Evolutionary conservation across 2,329 filamentous ascomycete species (phyloP).

Genomic region (Chaetomiaceae sp.): DNA sequence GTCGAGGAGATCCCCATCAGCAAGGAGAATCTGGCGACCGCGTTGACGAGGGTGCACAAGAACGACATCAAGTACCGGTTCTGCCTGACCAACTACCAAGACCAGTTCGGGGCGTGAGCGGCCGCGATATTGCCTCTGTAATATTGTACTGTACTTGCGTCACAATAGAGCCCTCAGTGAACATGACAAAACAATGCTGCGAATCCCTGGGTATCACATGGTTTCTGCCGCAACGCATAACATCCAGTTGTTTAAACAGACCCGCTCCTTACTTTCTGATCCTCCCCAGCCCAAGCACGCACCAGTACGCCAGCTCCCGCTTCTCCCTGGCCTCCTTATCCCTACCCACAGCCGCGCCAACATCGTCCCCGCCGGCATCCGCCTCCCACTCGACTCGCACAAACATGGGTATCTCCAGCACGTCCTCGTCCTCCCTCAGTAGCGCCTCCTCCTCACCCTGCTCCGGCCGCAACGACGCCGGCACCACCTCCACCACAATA

Average conservation of each 20-base stretch:
- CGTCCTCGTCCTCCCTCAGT: conserved; percentile 55
- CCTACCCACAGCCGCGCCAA: conserved; percentile 48
- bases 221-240: no score
- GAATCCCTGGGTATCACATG: conserved; percentile 9
- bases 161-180: no score
- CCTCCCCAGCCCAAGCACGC: conserved; percentile 80
- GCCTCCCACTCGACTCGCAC: conserved; percentile 88
- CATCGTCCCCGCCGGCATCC: conserved; percentile 59
- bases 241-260: no score
- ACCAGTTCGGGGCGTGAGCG: conserved; percentile 54
- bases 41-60: conserved; percentile 64
- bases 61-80: conserved; percentile 72
- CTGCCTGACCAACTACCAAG: conserved; percentile 66
- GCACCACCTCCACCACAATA: conserved; percentile 85
- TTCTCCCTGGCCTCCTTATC: conserved; percentile 63
- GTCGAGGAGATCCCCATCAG: conserved; percentile 70
- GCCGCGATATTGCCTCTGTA: background rate
- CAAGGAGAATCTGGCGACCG: conserved; percentile 64
- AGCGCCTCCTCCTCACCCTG: conserved; percentile 34
- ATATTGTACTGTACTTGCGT: background rate
- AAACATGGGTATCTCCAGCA: conserved; percentile 89
- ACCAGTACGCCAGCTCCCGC: conserved; percentile 92
- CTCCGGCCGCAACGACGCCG: conserved; percentile 49
- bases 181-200: background rate
- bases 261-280: conserved; percentile 56